Evolutionary conservation across 176 grass and related monocot species (phyloP), one percentile per base, ranked within the genome.

Genomic region (Alopecurus myosuroides): DNA sequence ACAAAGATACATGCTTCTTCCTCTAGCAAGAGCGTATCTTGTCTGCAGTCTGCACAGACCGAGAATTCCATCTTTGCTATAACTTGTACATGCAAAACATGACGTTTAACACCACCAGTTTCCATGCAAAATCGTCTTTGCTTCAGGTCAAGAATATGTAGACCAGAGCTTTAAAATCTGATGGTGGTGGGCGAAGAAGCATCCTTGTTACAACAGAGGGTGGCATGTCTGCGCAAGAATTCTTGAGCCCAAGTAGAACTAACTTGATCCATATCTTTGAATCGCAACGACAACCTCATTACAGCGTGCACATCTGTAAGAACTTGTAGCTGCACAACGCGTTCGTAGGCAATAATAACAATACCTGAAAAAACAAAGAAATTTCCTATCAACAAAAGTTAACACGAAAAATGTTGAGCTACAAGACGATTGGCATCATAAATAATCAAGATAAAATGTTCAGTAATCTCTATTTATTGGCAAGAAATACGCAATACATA

Each of bases 321-420:
- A 90, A 40, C 44, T 89, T 60, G 87, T 85, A 18, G 87, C 87
- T 11, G 79, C 88, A 70, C 89, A 90, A 41, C 96, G 89, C 35
- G 96, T 95, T 22, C 85, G 90, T 82, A 98, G 86, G 53, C 96
- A 98, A 82, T 94, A 95, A 83, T 98, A 98, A 72, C 96, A 98
- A 78, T 95, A 95, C 89, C 96, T 98, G 69, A 44, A 89, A 90
- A 71, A 76, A 58, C 15, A 82, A 74, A 77, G 5, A 76, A 39
- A 28, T 35, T 77, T 4, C 36, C 30, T 68, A 42, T 70, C 34
- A 41, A 22, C 46, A 84, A 77, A 74, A 19, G 20, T 68, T 14
- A 12, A 48, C 33, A 80, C 9, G 28, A 19, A 31, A 44, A 80
- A 14, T 19, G 11, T 67, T 55, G 36, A 33, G 44, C 45, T 37